Conservation (phyloP, 139 green algal species). For the Edaphochlamys debaryana region DNA sequence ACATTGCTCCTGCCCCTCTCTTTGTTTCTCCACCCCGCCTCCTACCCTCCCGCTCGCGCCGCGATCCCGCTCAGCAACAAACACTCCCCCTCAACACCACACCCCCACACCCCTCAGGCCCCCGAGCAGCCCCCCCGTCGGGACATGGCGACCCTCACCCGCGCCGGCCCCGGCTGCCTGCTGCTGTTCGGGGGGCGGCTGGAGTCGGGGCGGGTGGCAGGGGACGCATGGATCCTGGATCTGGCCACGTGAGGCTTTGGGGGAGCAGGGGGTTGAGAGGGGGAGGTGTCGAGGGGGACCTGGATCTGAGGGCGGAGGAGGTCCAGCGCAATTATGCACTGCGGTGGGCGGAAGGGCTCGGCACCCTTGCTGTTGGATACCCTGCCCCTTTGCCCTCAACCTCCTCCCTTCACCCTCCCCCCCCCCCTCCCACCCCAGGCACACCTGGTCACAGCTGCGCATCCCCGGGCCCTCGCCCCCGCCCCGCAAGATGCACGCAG, state of each 20-base stretch:
- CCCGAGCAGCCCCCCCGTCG: constrained; percentile 48
- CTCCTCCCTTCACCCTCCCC: no score
- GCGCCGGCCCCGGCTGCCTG: constrained; percentile 44
- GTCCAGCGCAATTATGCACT: no score
- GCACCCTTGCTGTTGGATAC: no score
- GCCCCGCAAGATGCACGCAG: constrained; percentile 65
- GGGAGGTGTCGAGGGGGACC: neutral
- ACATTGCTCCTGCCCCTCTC: no score
- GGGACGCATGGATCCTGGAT: constrained; percentile 78
- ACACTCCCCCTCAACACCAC: no score
- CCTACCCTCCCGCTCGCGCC: no score
- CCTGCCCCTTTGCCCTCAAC: no score
- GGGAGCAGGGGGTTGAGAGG: neutral
- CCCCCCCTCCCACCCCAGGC: constrained; percentile 29
- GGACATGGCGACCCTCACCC: constrained; percentile 74
- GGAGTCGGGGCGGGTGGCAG: constrained; percentile 60
- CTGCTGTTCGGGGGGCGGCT: constrained; percentile 79
- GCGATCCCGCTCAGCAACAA: no score
- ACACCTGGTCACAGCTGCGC: constrained; percentile 65
- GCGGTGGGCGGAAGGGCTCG: no score
- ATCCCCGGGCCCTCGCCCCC: constrained; percentile 46
- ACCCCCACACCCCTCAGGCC: no score
- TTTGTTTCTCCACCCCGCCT: no score
- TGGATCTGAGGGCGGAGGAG: neutral
- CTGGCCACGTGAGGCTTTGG: constrained; percentile 46